Percentiles rank a stretch among this genome's conserved stretches.
Evolutionary conservation across 169 alveolate species (phyloP).

Genomic region (Cryptosporidium sp.): DNA sequence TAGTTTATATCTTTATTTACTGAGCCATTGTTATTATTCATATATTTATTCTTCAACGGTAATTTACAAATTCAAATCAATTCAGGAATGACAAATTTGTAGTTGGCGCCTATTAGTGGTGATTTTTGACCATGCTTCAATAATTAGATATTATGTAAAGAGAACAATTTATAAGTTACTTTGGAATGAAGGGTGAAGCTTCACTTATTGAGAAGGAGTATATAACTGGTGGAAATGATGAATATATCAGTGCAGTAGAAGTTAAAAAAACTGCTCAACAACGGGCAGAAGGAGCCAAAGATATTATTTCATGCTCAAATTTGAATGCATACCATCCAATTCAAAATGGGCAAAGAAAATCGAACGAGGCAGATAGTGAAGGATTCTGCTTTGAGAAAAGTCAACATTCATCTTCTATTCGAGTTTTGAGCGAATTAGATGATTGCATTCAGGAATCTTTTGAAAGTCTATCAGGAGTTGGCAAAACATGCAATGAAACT

Average conservation of each 20-base stretch:
- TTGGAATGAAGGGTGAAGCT: constrained; percentile 51
- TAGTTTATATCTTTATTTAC: neutral
- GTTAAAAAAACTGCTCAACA: neutral
- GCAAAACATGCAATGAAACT: neutral
- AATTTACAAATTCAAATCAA: neutral
- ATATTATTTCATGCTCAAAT: constrained; percentile 1
- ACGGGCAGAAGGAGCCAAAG: constrained; percentile 4
- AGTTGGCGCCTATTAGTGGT: constrained; percentile 69
- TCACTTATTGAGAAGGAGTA: neutral
- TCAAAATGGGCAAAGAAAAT: neutral
- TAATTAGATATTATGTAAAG: constrained; percentile 26
- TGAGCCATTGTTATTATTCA: neutral
- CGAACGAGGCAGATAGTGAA: constrained; percentile 11
- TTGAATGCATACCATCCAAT: constrained; percentile 6
- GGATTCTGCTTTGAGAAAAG: constrained; percentile 1
- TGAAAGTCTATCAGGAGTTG: neutral
- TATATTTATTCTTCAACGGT: neutral
- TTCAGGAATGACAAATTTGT: constrained; percentile 12
- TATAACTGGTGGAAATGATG: constrained; percentile 23
- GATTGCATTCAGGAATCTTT: constrained; percentile 7
- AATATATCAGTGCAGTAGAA: neutral
- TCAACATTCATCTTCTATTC: neutral
- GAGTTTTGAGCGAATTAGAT: constrained; percentile 26
- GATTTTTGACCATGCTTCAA: constrained; percentile 8
- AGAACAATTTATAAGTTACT: constrained; percentile 18